Evolutionary conservation across 73 alveolate species (phyloP).

Genomic region (Stentor roeselii): DNA sequence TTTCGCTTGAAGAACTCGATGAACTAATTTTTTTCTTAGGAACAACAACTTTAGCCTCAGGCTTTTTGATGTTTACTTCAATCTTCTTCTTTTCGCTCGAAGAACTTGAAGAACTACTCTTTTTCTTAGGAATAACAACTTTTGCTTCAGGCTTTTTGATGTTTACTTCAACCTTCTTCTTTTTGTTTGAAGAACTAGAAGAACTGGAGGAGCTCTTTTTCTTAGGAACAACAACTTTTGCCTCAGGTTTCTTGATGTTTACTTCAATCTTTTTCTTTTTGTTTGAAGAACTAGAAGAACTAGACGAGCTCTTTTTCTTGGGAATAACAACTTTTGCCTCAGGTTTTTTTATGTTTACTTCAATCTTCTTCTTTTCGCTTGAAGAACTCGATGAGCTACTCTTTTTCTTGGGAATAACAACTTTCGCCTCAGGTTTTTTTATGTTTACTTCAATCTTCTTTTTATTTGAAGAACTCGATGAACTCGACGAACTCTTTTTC

Average conservation of each 20-base stretch:
- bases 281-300: background rate
- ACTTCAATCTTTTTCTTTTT: background rate
- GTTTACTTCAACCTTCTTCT: background rate
- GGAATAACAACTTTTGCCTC: background rate
- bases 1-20: no score
- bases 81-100: background rate
- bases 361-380: background rate
- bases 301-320: background rate
- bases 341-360: background rate
- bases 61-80: background rate
- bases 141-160: background rate
- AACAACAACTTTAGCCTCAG: background rate
- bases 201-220: background rate
- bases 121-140: background rate
- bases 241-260: background rate
- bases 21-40: slow-evolving; percentile 1
- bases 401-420: background rate
- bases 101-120: background rate
- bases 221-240: background rate
- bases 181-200: background rate
- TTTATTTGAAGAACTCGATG: background rate
- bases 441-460: background rate
- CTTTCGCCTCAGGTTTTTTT: background rate
- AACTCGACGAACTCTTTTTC: background rate
- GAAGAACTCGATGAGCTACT: background rate